A percentile compares a stretch with the other conserved stretches of the same genome.
Conservation (phyloP, 2,329 filamentous ascomycete species). For the Diaporthe citri region DNA sequence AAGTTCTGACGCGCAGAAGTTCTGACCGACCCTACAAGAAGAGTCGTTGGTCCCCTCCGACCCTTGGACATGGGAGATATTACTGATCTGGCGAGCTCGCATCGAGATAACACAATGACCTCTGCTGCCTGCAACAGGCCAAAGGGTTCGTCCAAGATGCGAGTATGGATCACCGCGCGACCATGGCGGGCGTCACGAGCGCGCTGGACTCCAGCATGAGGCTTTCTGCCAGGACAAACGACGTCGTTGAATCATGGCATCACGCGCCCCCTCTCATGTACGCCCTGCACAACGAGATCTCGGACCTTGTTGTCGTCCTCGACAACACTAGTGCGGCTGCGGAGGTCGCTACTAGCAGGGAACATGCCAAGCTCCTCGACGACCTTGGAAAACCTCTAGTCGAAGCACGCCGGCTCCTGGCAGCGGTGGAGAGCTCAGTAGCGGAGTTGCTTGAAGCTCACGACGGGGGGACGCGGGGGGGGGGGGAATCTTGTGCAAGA, state of each 20-base stretch:
- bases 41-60: background rate
- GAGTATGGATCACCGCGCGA: background rate
- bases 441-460: background rate
- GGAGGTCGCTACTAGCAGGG: too few relatives aligned
- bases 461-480: background rate
- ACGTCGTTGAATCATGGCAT: background rate
- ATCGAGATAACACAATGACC: background rate
- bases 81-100: too few relatives aligned
- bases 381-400: background rate
- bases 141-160: background rate
- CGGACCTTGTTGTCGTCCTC: background rate
- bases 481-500: background rate
- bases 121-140: background rate
- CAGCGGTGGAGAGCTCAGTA: background rate
- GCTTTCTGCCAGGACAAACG: background rate
- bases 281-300: background rate
- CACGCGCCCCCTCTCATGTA: background rate
- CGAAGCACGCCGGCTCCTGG: background rate
- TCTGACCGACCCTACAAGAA: background rate
- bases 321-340: background rate
- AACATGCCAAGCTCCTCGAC: background rate
- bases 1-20: conserved; percentile 1
- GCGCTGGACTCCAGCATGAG: background rate
- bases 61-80: background rate
- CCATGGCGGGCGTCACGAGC: background rate